Evolutionary conservation across 1,284 basidiomycete genomes (phyloP), one percentile per base, ranked within the genome.

Genomic region (Ustilago trichophora): DNA sequence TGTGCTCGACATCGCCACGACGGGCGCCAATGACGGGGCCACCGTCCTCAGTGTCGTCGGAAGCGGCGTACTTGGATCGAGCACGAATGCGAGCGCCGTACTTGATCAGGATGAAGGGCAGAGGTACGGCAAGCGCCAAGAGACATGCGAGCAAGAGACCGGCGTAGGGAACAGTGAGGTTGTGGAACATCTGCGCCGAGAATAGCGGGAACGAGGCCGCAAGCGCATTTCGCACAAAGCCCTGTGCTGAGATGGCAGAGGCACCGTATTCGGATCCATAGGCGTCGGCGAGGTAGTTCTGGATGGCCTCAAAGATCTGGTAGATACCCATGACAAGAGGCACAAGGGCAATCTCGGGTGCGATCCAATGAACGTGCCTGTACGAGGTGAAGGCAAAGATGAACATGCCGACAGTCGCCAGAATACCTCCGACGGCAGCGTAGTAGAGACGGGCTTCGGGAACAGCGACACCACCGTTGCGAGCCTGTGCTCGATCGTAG

Each of bases 401-500:
- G 29, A 74, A 67, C 69, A 74, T 72, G 50, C 72, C 74, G n/a
- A 60, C 50, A 12, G 72, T 60, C 21, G 56, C 58, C 8, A 75
- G 35, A 31, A 71, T 57, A 19, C 68, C 74, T 13, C 59, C 65
- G n/a, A 74, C 67, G 12, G 53, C 62, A 22, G 64, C 74, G 35
- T 66, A 66, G 54, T 75, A 76, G n/a, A 76, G 69, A 34, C 74
- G 52, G 16, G 72, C 74, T 34, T 76, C 72, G 41, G 74, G 74
- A 27, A 73, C 73, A 31, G 66, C 57, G 15, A 70, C 62, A n/a
- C 74, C 74, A 31, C 46, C 48, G 54, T 76, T 76, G 51, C 52
- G 47, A 11, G 25, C 22, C 49, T 58, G 56, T 4, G 72, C 65
- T 21, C 59, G 46, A 27, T 75, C 65, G 62, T 76, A 74, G 27